Base-by-base conservation (phyloP, 2,329 filamentous ascomycete species). In the Blumeria hordei region DNA sequence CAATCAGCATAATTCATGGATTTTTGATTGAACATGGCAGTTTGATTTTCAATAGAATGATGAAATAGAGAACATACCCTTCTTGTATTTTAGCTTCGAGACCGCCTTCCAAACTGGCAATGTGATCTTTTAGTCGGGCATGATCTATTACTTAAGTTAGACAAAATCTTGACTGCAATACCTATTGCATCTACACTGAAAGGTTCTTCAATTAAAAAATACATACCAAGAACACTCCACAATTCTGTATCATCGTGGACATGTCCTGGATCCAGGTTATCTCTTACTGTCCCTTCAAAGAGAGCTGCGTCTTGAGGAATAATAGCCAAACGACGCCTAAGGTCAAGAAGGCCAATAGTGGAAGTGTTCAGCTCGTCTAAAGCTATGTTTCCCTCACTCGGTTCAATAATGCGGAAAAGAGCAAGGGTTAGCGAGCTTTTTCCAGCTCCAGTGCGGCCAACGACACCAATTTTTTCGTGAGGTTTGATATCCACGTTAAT, bases 251-350 rank as follows among this genome's bases (percentile, higher is more conserved):
- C 93, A 68, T 95, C 90, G 65, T 94, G 88, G 55, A 93, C 86
- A 66, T 94, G 85, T 33, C 84, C 86, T 28, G 93, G 93, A 66
- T 98, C 92, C 41, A 96, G 76, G 65, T 98, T 98, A 69, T 98
- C 92, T 60, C 92, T 80, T 59, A 98, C 78, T 8, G 84, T 88
- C 53, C 88, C 88, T 68, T 94, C 87, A 63, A 98, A 98, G 58
- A 98, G 77, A 59, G 90, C 90, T 34, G 92, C 90, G 69, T 98
- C 93, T 67, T 98, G 92, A 4, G 93, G 92, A 61, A 98, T 98
- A 64, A 98, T 98, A 55, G 92, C 90, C 51, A 98, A 74, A 56
- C 92, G 81, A 55, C 88, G 78, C 55, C 92, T 81, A 55, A 98
- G 75, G 67, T 98, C 92, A 55, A 94, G 70, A 54, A 98, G 71